Base-by-base conservation (phyloP, 1,284 basidiomycete genomes). In the Chalciporus sp. region DNA sequence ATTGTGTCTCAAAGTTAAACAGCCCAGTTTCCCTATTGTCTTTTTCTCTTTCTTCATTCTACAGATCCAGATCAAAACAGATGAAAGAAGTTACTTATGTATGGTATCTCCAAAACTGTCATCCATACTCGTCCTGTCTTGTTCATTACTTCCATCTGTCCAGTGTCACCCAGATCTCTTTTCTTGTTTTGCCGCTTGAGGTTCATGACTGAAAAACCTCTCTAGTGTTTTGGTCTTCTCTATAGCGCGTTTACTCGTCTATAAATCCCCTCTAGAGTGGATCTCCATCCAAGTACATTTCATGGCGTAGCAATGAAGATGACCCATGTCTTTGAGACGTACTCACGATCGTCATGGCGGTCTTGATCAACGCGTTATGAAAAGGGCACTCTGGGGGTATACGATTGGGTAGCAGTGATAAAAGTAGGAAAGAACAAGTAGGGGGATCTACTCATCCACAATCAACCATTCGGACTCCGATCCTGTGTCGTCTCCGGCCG, bases 401-500 rank as follows among this genome's bases (percentile, higher is more conserved):
- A 49, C 45, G 52, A 51, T 60, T 39, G 59, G 50, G 58, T 63
- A 57, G 58, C 61, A 57, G 41, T 61, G 35, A 17, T 17, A n/a
- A 16, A 16, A 48, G 47, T 46, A 50, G 35, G 20, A 49, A 23
- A 43, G 44, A 49, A 31, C 10, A 42, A 17, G 19, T 23, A 41
- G 49, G 28, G 27, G 16, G 31, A 48, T 62, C 55, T 68, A 69
- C 35, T 60, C 53, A 47, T 84, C 82, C 42, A 91, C 77, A 33
- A 90, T 84, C 63, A 92, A 65, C 89, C 89, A 92, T 92, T 92
- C 89, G 88, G 89, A 70, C 84, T 92, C 88, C 83, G 82, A 83
- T 83, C 84, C 83, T 80, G 73, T 72, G 69, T 76, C 80, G 80
- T 84, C 80, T 76, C 76, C 70, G 76, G 73, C 67, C 77, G 86